Percentiles rank a stretch among this genome's conserved stretches.
Evolutionary conservation across 495 filamentous ascomycete species (phyloP).

Genomic region (Terfezia boudieri): DNA sequence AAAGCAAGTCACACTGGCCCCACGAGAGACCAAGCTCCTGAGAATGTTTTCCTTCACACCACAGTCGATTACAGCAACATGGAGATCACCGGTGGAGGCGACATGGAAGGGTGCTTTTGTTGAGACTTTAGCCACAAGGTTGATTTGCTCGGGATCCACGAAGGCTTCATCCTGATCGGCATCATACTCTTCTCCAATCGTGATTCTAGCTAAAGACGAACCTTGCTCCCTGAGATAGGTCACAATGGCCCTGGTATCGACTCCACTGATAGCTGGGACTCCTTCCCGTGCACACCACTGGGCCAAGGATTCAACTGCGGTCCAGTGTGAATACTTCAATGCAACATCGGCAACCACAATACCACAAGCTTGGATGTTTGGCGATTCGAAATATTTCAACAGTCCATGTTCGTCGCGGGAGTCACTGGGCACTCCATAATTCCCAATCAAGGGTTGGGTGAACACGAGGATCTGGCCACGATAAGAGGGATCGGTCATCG

Average conservation of each 20-base stretch:
- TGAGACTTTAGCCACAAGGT: conserved; percentile 82
- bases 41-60: conserved; percentile 99
- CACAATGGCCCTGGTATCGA: conserved; percentile 83
- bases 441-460: conserved; percentile 76
- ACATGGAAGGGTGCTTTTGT: conserved; percentile 97
- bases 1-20: conserved; percentile 73
- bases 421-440: conserved; percentile 41
- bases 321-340: conserved; percentile 82
- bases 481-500: conserved; percentile 80
- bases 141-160: conserved; percentile 84
- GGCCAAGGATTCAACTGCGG: conserved; percentile 71
- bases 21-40: conserved; percentile 69
- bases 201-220: conserved; percentile 83
- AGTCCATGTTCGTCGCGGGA: conserved; percentile 21
- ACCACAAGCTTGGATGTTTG: conserved; percentile 74
- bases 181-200: conserved; percentile 94
- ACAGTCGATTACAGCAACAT: conserved; percentile 90
- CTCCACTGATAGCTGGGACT: conserved; percentile 86
- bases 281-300: conserved; percentile 90
- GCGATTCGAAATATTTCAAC: conserved; percentile 77
- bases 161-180: conserved; percentile 95
- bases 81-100: conserved; percentile 26
- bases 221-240: conserved; percentile 84
- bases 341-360: conserved; percentile 78
- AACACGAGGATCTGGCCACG: conserved; percentile 78